Conservation (phyloP, 2,329 filamentous ascomycete species). For the Botryotinia convoluta region DNA sequence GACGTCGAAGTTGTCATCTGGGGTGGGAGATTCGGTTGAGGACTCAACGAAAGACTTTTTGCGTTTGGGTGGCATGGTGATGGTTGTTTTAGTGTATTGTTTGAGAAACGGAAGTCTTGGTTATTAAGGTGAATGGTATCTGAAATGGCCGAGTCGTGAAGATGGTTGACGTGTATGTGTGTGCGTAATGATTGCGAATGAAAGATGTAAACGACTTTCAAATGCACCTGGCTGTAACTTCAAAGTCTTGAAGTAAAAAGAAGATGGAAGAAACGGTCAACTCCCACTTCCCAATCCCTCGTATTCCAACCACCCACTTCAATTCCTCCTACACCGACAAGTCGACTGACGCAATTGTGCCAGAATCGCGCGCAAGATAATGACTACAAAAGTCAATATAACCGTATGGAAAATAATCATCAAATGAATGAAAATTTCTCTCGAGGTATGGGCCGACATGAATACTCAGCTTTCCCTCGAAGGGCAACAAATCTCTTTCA, state of each 20-base stretch:
- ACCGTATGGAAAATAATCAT: neutral
- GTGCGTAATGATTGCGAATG: neutral
- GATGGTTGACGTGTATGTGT: neutral
- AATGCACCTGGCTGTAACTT: neutral
- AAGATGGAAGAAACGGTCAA: neutral
- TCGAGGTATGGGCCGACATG: neutral
- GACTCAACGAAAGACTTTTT: slow-evolving; percentile 6
- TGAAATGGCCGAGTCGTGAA: neutral
- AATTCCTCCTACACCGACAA: neutral
- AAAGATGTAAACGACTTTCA: neutral
- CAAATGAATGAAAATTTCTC: neutral
- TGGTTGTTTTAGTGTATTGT: neutral
- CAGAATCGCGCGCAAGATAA: neutral
- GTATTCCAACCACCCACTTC: too few species aligned
- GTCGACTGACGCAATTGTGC: neutral
- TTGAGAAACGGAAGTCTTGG: neutral
- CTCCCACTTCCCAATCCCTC: neutral
- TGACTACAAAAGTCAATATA: neutral
- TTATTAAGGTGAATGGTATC: neutral
- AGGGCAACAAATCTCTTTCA: neutral
- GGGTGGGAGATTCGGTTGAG: neutral
- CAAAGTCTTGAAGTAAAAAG: neutral
- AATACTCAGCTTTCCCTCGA: neutral
- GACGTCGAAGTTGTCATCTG: slow-evolving; percentile 2
- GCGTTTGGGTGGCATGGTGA: slow-evolving; percentile 17